Percentiles rank a stretch among this genome's conserved stretches.
Evolutionary conservation across 2,329 filamentous ascomycete genomes (phyloP).

Genomic region (Tolypocladium ovalisporum): DNA sequence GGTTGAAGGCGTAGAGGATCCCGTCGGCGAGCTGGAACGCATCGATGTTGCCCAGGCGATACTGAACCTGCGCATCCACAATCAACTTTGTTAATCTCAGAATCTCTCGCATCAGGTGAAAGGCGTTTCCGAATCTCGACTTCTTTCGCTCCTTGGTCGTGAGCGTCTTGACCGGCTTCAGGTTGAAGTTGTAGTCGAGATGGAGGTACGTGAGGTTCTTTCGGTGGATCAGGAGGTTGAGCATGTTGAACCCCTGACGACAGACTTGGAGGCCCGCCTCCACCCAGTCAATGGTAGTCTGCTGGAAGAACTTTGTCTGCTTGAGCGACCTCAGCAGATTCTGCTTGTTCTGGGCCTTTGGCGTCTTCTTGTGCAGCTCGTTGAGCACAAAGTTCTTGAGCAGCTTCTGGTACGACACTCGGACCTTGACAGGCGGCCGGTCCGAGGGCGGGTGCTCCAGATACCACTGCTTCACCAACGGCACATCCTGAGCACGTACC

Average conservation of each 20-base stretch:
- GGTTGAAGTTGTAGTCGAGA: slow-evolving; percentile 98
- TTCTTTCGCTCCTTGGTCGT: slow-evolving; percentile 99
- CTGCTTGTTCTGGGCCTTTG: slow-evolving; percentile 93
- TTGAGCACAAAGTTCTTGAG: slow-evolving; percentile 95
- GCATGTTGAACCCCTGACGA: slow-evolving; percentile 97
- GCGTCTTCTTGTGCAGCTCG: slow-evolving; percentile 89
- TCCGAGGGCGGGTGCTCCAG: slow-evolving; percentile 86
- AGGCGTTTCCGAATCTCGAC: slow-evolving; percentile 96
- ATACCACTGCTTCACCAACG: slow-evolving; percentile 96
- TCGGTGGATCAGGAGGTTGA: slow-evolving; percentile 92
- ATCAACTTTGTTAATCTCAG: slow-evolving; percentile 92
- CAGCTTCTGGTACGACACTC: slow-evolving; percentile 96
- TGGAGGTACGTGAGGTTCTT: slow-evolving; percentile 98
- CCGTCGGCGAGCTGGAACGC: slow-evolving; percentile 97
- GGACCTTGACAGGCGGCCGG: slow-evolving; percentile 84
- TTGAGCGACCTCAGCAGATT: slow-evolving; percentile 83
- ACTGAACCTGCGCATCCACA: slow-evolving; percentile 96
- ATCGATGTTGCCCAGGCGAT: slow-evolving; percentile 93
- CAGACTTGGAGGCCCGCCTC: slow-evolving; percentile 97
- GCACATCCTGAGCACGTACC: slow-evolving; percentile 94
- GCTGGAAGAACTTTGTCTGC: slow-evolving; percentile 98
- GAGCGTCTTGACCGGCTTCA: slow-evolving; percentile 97
- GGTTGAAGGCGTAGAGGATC: slow-evolving; percentile 98
- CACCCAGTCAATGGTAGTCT: slow-evolving; percentile 98
- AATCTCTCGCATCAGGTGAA: slow-evolving; percentile 98